Evolutionary conservation across 495 filamentous ascomycete species (phyloP), one percentile per base, ranked within the genome.

Genomic region (Cercophora samala): DNA sequence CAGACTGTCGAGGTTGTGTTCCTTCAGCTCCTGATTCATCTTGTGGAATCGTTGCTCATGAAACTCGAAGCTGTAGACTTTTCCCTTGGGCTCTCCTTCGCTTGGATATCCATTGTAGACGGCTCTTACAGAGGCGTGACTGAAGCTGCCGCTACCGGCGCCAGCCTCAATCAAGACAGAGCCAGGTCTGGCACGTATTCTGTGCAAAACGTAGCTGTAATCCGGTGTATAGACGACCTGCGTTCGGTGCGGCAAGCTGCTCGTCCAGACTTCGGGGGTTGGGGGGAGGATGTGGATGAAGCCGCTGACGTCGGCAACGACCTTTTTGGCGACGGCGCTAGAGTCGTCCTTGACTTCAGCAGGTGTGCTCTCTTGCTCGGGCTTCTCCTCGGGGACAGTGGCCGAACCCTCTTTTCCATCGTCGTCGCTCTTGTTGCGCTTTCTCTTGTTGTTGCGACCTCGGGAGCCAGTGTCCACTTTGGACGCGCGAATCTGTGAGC

Each of bases 171-270:
- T 95, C 13, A 99, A 74, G 11, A 84, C 85, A 11, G 84, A 86
- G 2, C 95, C 96, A 0, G 95, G 93, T 23, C 91, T 80, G 2
- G 89, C 94, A 17, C 91, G 87, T 60, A 99, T 82, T 58, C 93
- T 85, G 74, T 97, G 92, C 23, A 99, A 84, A 51, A 99, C 89
- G 74, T 95, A 99, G 78, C 93, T 96, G 79, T 96, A 97, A 77
- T 99, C 95, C 11, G 96, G 93, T 1, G 92, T 97, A 74, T 99
- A 99, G 68, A 99, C 95, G 60, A 99, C 94, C 78, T 99, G 95
- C 9, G 95, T 99, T 60, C 95, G 85, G 75, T 99, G 95, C 2
- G 93, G 95, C 51, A 99, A 84, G 51, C 89, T 91, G 25, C 86
- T 79, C 0, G 96, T 99, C 95, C 95, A 99, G 18, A 90, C 82